Base-by-base conservation (phyloP, 345 rosid genomes). In the Ailanthus altissimus region DNA sequence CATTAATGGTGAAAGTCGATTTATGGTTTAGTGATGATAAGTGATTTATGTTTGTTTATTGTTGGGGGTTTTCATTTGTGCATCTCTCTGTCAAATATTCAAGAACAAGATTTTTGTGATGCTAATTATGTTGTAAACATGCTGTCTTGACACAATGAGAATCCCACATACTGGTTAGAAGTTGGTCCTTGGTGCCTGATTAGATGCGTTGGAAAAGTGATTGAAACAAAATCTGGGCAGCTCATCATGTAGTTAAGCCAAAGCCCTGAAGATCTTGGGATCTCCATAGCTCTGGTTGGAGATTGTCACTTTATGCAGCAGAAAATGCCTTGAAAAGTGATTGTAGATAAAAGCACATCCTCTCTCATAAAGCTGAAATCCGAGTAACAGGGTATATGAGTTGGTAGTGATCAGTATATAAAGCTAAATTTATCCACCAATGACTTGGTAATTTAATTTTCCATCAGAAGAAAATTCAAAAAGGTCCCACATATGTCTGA, bases 1-100 rank as follows among this genome's bases (percentile, higher is more conserved):
- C 20, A 61, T 38, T 14, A 2, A 69, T 10, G 7, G 21, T 49
- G 40, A 46, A 43, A 46, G 46, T 56, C 15, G 43, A 66, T 79
- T 66, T 58, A 12, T 50, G 47, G 36, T n/a, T 54, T 67, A 15
- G 23, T 53, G 61, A 45, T 32, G 56, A 36, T 1, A 40, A 66
- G 51, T 42, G 54, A 25, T 68, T 20, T 28, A 42, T 74, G 54
- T 36, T 69, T 36, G 57, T 46, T 42, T 75, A 61, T 67, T 21
- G 79, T 70, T 83, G 75, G 83, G 70, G 16, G 43, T 21, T 26
- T 80, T 73, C 58, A 32, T 72, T 75, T 13, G 47, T 68, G 53
- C 36, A 42, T n/a, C 49, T 60, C 9, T 49, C 73, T 74, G 69
- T 77, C 68, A 64, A 73, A 6, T 57, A 58, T 79, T 65, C 46